Evolutionary conservation across 352 stramenopile species (phyloP).

Genomic region (Phytophthora sansomeana): DNA sequence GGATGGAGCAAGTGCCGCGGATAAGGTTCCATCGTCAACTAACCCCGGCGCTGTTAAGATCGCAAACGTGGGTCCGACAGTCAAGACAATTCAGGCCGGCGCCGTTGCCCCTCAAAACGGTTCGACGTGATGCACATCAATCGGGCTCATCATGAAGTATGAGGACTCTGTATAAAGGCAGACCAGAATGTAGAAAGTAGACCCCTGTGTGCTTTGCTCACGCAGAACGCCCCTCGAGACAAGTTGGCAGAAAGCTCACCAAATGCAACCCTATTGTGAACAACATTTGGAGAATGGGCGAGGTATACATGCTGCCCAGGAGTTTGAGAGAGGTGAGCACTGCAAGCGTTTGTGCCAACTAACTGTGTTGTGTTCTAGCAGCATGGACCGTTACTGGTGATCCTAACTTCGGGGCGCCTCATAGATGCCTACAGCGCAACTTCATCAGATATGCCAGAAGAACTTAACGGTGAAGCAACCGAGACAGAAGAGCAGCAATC

Average conservation of each 20-base stretch:
- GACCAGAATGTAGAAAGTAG: constrained; percentile 40
- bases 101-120: constrained; percentile 5
- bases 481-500: background rate
- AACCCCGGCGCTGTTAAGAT: constrained; percentile 6
- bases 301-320: constrained; percentile 3
- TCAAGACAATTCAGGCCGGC: constrained; percentile 1
- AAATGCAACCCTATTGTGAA: constrained; percentile 49
- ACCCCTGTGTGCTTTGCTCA: constrained; percentile 7
- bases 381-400: constrained; percentile 22
- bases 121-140: constrained; percentile 26
- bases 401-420: constrained; percentile 12
- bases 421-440: constrained; percentile 1
- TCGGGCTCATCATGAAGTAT: constrained; percentile 10
- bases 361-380: constrained; percentile 8
- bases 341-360: constrained; percentile 5
- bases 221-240: constrained; percentile 15
- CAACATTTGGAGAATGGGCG: constrained; percentile 16
- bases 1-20: background rate
- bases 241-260: constrained; percentile 29
- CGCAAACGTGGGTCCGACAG: background rate
- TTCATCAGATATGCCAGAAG: constrained; percentile 8
- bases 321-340: background rate
- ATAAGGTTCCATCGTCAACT: constrained; percentile 13
- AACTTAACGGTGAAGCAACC: constrained; percentile 7
- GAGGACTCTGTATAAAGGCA: constrained; percentile 22